Evolutionary conservation across 805 yeast species (phyloP), one percentile per base, ranked within the genome.

Genomic region (Myxozyma lipomycoides): DNA sequence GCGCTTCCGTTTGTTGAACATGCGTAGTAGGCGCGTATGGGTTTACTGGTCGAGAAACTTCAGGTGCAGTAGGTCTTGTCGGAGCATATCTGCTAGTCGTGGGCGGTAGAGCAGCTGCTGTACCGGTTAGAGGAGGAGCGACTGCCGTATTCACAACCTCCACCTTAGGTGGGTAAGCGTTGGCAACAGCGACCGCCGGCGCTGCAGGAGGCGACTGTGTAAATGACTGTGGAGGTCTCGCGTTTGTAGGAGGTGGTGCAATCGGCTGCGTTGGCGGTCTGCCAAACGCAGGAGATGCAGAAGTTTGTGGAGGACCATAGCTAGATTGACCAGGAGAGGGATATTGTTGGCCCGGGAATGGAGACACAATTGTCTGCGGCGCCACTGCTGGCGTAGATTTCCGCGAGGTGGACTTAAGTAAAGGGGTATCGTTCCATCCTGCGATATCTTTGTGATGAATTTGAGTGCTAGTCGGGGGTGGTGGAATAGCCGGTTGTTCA

Each of bases 1-100:
- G 24, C 30, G 48, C 22, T 17, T 42, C 24, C 22, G 52, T 15
- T 36, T 43, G 49, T 22, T 48, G 45, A n/a, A 52, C 50, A n/a
- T n/a, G 7, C 12, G 32, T 9, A 9, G 32, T 28, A 26, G 75
- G 70, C 7, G 75, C 76, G 53, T 71, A 73, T 40, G 77, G 73
- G 56, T 71, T 70, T 48, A 61, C 45, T 21, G 70, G 66, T 9
- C 71, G 67, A 1, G 64, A 56, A n/a, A 62, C 63, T 24, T 64
- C 63, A 28, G 9, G 62, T 62, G 35, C 65, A 22, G 66, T 59
- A n/a, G 60, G 41, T 5, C 50, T 47, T 7, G 52, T 51, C 3
- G 56, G 48, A 4, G 55, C 55, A 18, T n/a, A 47, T 43, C 23
- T 48, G 26, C 42, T 32, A 9, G 15, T 38, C 3, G 32, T 9